phyloP scores from a whole-genome alignment of 129 eudicot species.

The Sambucus nigra region DNA sequence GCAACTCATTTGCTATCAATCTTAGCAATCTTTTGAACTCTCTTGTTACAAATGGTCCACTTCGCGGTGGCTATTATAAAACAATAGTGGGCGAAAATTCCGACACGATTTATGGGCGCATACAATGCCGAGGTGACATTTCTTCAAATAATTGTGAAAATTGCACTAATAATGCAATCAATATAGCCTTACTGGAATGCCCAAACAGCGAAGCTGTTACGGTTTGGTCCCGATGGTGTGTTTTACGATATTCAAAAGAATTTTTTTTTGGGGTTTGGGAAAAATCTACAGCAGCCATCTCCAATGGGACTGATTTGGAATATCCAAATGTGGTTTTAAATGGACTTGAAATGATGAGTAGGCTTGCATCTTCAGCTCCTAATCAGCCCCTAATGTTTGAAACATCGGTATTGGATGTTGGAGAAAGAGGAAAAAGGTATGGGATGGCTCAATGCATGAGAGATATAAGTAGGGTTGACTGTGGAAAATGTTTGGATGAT shows the following conservation, averaged over 20 bases:
- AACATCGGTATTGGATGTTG: constrained; percentile 12
- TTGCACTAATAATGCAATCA: too few species aligned
- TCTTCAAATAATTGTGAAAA: too few species aligned
- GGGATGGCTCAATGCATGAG: constrained; percentile 28
- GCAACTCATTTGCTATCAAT: too few species aligned
- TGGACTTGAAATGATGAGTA: constrained; percentile 25
- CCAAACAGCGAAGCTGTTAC: too few species aligned
- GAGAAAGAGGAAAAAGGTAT: constrained; percentile 14
- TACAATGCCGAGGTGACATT: too few species aligned
- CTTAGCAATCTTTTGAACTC: too few species aligned
- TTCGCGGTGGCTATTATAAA: too few species aligned
- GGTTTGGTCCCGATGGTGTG: too few species aligned
- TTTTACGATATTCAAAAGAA: constrained; percentile 17
- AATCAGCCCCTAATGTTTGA: constrained; percentile 20
- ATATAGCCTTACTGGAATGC: too few species aligned
- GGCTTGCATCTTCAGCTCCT: constrained; percentile 12
- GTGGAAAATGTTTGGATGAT: constrained; percentile 22
- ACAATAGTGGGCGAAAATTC: too few species aligned
- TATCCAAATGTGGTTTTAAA: constrained; percentile 13
- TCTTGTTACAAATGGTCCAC: too few species aligned
- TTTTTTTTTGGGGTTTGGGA: constrained; percentile 11
- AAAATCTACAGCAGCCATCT: neutral
- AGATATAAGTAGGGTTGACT: constrained; percentile 17
- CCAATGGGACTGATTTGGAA: neutral
- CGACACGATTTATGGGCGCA: too few species aligned